phyloP scores from a whole-genome alignment of 164 flowering plant genomes.

The Hamamelis virginiana region DNA sequence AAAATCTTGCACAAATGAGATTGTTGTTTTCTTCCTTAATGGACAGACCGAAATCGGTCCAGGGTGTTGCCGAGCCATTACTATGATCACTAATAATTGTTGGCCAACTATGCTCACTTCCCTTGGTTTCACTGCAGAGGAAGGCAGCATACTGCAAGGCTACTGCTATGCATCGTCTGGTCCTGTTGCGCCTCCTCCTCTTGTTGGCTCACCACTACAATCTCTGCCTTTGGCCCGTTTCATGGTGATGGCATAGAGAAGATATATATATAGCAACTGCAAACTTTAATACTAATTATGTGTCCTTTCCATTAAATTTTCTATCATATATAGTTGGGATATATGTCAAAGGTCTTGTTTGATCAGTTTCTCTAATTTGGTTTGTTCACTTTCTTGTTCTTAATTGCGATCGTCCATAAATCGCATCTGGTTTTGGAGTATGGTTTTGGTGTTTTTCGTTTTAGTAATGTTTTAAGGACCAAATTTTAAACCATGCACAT shows the following conservation, averaged over 20 bases:
- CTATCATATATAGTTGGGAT: no score
- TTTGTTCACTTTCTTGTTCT: no score
- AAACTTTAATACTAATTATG: no score
- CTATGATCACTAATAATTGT: slow-evolving; percentile 32
- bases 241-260: neutral
- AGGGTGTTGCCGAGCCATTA: slow-evolving; percentile 39
- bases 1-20: slow-evolving; percentile 44
- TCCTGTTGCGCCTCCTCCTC: slow-evolving; percentile 1
- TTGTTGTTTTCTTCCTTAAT: slow-evolving; percentile 33
- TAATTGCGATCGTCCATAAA: no score
- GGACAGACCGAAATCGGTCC: slow-evolving; percentile 31
- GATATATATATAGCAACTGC: no score
- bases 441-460: no score
- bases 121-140: slow-evolving; percentile 41
- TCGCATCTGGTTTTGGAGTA: no score
- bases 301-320: no score
- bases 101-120: slow-evolving; percentile 44
- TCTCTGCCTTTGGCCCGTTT: neutral
- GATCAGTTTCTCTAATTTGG: no score
- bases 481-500: no score
- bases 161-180: slow-evolving; percentile 28
- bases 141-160: slow-evolving; percentile 33
- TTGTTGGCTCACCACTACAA: neutral
- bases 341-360: no score
- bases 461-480: no score